Conservation (phyloP, 2,329 filamentous ascomycete species). For the Cryoendolithus antarcticus region DNA sequence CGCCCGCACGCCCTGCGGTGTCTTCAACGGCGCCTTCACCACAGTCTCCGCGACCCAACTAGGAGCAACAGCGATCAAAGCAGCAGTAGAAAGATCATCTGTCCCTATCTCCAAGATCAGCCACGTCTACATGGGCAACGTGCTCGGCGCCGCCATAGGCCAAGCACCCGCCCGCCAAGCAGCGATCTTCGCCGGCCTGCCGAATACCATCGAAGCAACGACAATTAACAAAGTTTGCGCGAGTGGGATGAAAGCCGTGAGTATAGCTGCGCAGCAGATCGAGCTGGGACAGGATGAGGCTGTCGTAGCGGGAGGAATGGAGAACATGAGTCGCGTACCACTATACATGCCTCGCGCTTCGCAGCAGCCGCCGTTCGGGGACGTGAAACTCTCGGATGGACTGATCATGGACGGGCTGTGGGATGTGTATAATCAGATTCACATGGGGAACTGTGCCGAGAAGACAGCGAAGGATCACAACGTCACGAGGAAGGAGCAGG, state of each 20-base stretch:
- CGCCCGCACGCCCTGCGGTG: constrained; percentile 76
- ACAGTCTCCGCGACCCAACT: constrained; percentile 76
- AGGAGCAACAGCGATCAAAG: constrained; percentile 82
- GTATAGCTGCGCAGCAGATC: constrained; percentile 84
- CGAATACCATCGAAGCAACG: constrained; percentile 66
- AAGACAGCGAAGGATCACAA: constrained; percentile 79
- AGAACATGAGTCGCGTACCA: constrained; percentile 91
- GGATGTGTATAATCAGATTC: constrained; percentile 92
- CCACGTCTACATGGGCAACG: constrained; percentile 98
- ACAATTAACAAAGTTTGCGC: constrained; percentile 99
- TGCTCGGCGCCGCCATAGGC: constrained; percentile 70
- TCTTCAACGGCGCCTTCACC: constrained; percentile 91
- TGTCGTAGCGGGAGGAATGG: constrained; percentile 90
- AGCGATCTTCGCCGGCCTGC: constrained; percentile 72
- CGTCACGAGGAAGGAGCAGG: constrained; percentile 75
- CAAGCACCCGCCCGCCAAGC: constrained; percentile 91
- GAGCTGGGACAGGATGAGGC: constrained; percentile 81
- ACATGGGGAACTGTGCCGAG: constrained; percentile 97
- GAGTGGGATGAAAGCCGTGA: constrained; percentile 85
- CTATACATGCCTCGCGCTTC: constrained; percentile 81
- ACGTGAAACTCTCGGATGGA: constrained; percentile 79
- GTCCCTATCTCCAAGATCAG: constrained; percentile 70
- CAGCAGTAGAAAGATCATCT: constrained; percentile 73
- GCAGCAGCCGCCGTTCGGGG: constrained; percentile 71
- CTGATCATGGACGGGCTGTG: constrained; percentile 89